Percentiles rank a stretch among this genome's conserved stretches.
Conservation (phyloP, 129 eudicot genomes). For the Glebionis coronaria region DNA sequence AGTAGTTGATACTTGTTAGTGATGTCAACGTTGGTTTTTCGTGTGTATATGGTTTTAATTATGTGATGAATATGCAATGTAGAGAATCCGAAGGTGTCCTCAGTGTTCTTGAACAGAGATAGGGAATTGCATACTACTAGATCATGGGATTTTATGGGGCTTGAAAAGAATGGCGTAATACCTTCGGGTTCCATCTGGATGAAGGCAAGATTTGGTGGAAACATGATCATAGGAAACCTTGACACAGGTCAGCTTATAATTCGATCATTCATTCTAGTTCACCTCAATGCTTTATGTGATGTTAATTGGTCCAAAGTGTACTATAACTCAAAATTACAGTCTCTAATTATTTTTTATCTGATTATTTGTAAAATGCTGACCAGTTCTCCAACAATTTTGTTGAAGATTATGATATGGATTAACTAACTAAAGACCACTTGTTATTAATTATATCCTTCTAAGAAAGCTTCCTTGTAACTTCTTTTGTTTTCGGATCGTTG, state of each 20-base stretch:
- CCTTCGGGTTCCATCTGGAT: slow-evolving; percentile 60
- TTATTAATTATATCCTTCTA: slow-evolving; percentile 28
- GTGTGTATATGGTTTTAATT: background rate
- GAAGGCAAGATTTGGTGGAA: slow-evolving; percentile 85
- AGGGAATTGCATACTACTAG: slow-evolving; percentile 80
- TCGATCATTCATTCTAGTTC: slow-evolving; percentile 6
- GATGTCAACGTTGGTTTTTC: background rate
- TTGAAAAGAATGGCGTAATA: slow-evolving; percentile 56
- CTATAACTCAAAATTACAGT: slow-evolving; percentile 11
- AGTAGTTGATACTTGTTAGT: slow-evolving; percentile 18
- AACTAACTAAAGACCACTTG: slow-evolving; percentile 24
- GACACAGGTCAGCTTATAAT: slow-evolving; percentile 65
- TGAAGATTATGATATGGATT: slow-evolving; percentile 25
- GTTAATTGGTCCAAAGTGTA: slow-evolving; percentile 27
- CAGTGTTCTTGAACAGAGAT: slow-evolving; percentile 74
- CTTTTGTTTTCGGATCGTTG: slow-evolving; percentile 34
- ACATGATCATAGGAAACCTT: slow-evolving; percentile 81
- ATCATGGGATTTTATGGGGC: slow-evolving; percentile 85
- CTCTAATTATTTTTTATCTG: background rate
- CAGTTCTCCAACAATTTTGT: slow-evolving; percentile 25
- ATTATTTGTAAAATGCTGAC: slow-evolving; percentile 9
- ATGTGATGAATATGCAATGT: slow-evolving; percentile 23
- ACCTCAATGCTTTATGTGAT: slow-evolving; percentile 21
- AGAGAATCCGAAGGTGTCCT: slow-evolving; percentile 80
- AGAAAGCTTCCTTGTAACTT: slow-evolving; percentile 26